Percentiles rank a stretch among this genome's conserved stretches.
Conservation (phyloP, 2,329 filamentous ascomycete species). For the Ustilaginoidea virens region DNA sequence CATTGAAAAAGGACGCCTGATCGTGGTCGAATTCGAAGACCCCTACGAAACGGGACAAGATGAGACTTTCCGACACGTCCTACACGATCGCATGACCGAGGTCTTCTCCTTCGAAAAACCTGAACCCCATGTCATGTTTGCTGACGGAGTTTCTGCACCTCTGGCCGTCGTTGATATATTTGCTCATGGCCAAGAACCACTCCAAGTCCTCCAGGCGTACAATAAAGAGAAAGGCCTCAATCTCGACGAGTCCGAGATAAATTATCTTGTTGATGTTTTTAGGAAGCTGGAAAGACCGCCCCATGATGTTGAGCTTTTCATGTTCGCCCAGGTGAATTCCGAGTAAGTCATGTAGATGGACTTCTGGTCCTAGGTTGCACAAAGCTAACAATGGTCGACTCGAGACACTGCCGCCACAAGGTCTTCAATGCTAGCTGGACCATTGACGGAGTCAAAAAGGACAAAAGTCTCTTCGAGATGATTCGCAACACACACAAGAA, state of each 20-base stretch:
- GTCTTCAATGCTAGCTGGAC: constrained; percentile 96
- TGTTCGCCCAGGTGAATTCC: constrained; percentile 98
- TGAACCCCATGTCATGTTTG: constrained; percentile 63
- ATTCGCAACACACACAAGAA: constrained; percentile 88
- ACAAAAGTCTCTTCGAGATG: constrained; percentile 81
- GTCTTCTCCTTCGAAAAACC: constrained; percentile 52
- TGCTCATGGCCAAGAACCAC: constrained; percentile 45
- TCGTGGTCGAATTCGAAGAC: constrained; percentile 50
- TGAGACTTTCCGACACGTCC: constrained; percentile 48
- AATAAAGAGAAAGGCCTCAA: constrained; percentile 76
- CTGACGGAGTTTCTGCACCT: constrained; percentile 43
- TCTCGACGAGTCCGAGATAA: constrained; percentile 76
- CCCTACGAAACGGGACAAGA: constrained; percentile 23
- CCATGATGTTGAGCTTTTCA: constrained; percentile 91
- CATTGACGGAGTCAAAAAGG: constrained; percentile 72
- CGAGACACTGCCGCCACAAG: constrained; percentile 57
- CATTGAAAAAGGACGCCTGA: constrained; percentile 73
- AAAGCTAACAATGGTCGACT: too few species aligned
- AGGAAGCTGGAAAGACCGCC: constrained; percentile 39
- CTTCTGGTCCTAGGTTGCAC: too few species aligned
- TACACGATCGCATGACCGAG: constrained; percentile 96
- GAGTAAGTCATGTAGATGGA: constrained; percentile 40
- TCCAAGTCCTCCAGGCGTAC: constrained; percentile 62
- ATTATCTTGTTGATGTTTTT: constrained; percentile 65
- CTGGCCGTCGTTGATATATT: constrained; percentile 66